Base-by-base conservation (phyloP, 352 stramenopile species). In the Phytophthora tentaculata region DNA sequence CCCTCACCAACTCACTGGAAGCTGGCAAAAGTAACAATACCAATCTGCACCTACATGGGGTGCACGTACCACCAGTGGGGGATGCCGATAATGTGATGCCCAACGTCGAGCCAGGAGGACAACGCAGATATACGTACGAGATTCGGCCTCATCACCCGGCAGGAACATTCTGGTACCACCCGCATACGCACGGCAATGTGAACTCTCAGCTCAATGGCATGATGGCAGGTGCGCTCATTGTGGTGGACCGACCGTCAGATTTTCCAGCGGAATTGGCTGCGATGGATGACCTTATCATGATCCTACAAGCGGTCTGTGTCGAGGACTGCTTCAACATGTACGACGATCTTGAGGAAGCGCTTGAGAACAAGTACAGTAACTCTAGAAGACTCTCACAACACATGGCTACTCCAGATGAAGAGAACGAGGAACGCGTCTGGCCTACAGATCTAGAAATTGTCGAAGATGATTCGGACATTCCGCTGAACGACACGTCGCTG, bases 121-220 rank as follows among this genome's bases (percentile, higher is more conserved):
- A 82, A 44, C 76, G 79, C 17, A 52, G 57, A 58, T 94, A 92
- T 67, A 74, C 79, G 39, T 94, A 91, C 64, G 66, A 81, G n/a
- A 87, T 94, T 56, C 81, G 83, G 0, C 47, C 67, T 0, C 81
- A 94, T 57, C 86, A 94, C 61, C 84, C 86, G 12, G 56, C 81
- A 8, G 86, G 86, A 13, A 92, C 86, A 49, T 94, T 91, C 58
- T 94, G 86, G 86, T 94, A 94, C 59, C 86, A 94, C 56, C 83
- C 86, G 16, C 86, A 94, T 67, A 68, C 76, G 32, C 82, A 91
- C 53, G 84, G 84, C n/a, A 77, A 91, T 53, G 73, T 90, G 26
- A 94, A 94, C 57, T 83, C 86, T 24, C 86, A 94, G 56, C 64
- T 94, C 3, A 81, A 81, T 28, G 86, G 86, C 13, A 80, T 94